Evolutionary conservation across 495 filamentous ascomycete genomes (phyloP), one percentile per base, ranked within the genome.

Genomic region (Aspergillus cristatus): DNA sequence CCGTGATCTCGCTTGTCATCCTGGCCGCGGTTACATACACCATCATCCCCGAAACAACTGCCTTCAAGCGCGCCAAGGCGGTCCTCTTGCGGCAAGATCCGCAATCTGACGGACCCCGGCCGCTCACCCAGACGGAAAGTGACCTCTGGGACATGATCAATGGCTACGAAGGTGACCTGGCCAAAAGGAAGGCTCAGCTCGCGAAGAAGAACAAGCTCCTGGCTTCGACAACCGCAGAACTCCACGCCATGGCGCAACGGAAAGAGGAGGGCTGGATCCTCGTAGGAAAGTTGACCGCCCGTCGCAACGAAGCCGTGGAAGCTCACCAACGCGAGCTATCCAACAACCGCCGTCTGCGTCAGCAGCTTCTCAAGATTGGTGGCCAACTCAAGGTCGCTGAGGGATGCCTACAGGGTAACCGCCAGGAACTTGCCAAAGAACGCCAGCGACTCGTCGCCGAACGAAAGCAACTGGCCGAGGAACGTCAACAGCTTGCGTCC

Each of bases 231-330:
- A 28, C 8, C 7, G 20, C 38, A 6, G 44, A 42, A 35, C 31
- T 47, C 11, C 11, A 18, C 18, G 14, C 14, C 24, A 20, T 32
- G 13, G 35, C 36, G 30, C 20, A 40, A 24, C 14, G 20, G 12
- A n/a, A 20, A 14, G 28, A 43, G 20, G 26, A 35, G 7, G 32
- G 16, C 18, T 35, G 40, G 40, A 36, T 28, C 10, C 20, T 24
- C 7, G 32, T 29, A 29, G 36, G 38, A 7, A 6, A 18, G 18
- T 13, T 38, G 13, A 24, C 20, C 16, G 40, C 37, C 30, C 18
- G 18, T 29, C 37, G 26, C 13, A 13, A n/a, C 18, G 13, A 24
- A 4, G 25, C 18, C n/a, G 31, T 38, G 6, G 15, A 32, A 24
- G 7, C 25, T 18, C 34, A 16, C 11, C 6, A 6, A 11, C 31